A percentile compares a stretch with the other conserved stretches of the same genome.
phyloP scores from a whole-genome alignment of 2,329 filamentous ascomycete genomes.

The Ceratocystis diversiconidia region DNA sequence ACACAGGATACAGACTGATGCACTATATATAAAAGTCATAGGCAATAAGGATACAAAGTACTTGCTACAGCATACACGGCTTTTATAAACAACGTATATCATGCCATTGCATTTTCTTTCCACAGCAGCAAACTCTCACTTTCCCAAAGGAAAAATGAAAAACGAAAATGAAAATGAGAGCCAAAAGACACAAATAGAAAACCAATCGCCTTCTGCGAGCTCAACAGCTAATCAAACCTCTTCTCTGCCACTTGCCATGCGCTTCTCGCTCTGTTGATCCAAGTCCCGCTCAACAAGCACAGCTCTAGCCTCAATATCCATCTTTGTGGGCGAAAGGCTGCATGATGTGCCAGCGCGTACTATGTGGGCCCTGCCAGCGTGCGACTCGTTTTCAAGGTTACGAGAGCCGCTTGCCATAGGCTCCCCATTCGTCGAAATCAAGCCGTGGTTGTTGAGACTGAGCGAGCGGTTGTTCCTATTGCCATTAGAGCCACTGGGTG shows the following conservation, averaged over 20 bases:
- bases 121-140: not conserved
- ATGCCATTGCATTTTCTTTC: not conserved
- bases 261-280: slow-evolving; percentile 7
- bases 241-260: not conserved
- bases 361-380: no score
- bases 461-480: not conserved
- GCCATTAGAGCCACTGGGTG: not conserved
- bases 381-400: no score
- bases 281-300: not conserved
- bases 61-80: not conserved
- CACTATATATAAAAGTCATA: not conserved
- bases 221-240: not conserved
- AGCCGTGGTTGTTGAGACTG: not conserved
- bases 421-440: not conserved
- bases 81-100: not conserved
- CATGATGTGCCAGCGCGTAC: not conserved
- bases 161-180: not conserved
- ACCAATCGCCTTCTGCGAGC: no score
- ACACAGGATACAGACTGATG: not conserved
- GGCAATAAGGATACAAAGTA: not conserved
- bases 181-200: no score
- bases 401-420: not conserved
- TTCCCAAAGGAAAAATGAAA: not conserved
- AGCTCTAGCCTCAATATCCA: not conserved
- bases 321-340: slow-evolving; percentile 1